Base-by-base conservation (phyloP, 2,329 filamentous ascomycete genomes). In the Colletotrichum gigasporum region DNA sequence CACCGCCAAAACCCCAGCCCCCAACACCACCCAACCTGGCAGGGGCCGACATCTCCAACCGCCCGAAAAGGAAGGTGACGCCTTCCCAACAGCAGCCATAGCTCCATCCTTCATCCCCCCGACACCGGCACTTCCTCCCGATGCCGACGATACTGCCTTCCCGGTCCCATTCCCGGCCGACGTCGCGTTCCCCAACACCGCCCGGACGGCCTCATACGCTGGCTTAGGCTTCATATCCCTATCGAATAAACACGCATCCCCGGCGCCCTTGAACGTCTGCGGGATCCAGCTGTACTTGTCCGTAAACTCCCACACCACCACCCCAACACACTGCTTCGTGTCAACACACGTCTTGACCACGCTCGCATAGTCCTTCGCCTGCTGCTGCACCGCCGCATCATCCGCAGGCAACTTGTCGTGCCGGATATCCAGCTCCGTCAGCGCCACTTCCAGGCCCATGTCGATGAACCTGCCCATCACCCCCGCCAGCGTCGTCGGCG, bases 401-500 rank as follows among this genome's bases (percentile, higher is more conserved):
- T 89, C 91, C 72, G 91, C 89, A 11, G 76, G 75, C 3, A 82
- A 68, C 16, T 82, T 78, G 2, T 85, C 86, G n/a, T 79, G 78
- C 48, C 83, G 82, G 70, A 93, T 91, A 71, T 93, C 90, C 18
- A 91, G 80, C 78, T 91, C 89, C 2, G 89, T 91, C 42, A 91
- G 81, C 6, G 89, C 88, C 30, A 90, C 83, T 71, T 91, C 87
- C 32, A 74, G 73, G 11, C 79, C 74, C 12, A 80, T 82, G 2
- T 82, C 78, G 9, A 72, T 75, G 32, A 85, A 87, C n/a, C 90
- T 80, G 1, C 78, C 75, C 69, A 82, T 77, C 61, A 90, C 78
- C n/a, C 84, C 83, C 4, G 70, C 77, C 5, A 80, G 79, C 3
- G 80, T 76, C 22, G 76, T 73, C 65, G 80, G 79, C 30, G 72